Conservation (phyloP, 2,329 filamentous ascomycete species). For the Cladophialophora exuberans region DNA sequence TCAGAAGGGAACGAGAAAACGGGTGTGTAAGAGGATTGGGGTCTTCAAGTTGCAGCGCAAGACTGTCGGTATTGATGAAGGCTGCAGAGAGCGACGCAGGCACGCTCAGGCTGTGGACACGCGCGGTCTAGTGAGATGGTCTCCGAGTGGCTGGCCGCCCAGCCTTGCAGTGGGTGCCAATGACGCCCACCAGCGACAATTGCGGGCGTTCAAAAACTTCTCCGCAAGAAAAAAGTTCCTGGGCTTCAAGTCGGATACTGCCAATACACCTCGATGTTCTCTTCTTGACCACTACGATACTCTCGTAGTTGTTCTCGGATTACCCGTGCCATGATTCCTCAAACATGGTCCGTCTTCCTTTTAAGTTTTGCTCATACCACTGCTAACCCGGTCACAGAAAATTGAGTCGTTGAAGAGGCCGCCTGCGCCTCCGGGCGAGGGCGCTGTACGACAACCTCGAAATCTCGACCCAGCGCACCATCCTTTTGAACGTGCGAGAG, state of each 20-base stretch:
- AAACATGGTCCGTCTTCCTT: conserved; percentile 20
- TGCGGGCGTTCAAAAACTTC: no score
- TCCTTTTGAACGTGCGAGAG: conserved; percentile 86
- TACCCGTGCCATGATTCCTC: background rate
- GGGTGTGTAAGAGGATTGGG: background rate
- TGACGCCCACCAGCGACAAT: no score
- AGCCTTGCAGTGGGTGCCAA: background rate
- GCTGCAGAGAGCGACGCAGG: conserved; percentile 19
- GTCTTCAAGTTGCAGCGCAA: background rate
- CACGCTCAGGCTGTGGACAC: conserved; percentile 1
- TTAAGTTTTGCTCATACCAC: background rate
- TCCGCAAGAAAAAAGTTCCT: conserved; percentile 13
- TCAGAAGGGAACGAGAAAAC: conserved; percentile 6
- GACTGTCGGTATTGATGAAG: conserved; percentile 2
- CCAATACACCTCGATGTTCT: background rate
- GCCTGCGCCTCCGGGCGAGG: conserved; percentile 50
- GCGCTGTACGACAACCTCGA: conserved; percentile 49
- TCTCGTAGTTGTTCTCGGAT: background rate
- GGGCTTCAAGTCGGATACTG: background rate
- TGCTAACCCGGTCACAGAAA: conserved; percentile 44
- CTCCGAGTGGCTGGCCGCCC: conserved; percentile 4
- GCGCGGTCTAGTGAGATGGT: conserved; percentile 6
- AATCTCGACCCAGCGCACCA: conserved; percentile 80
- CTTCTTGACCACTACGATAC: background rate
- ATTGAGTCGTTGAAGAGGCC: conserved; percentile 58